Conservation (phyloP, 345 rosid species). For the Acer saccharum region DNA sequence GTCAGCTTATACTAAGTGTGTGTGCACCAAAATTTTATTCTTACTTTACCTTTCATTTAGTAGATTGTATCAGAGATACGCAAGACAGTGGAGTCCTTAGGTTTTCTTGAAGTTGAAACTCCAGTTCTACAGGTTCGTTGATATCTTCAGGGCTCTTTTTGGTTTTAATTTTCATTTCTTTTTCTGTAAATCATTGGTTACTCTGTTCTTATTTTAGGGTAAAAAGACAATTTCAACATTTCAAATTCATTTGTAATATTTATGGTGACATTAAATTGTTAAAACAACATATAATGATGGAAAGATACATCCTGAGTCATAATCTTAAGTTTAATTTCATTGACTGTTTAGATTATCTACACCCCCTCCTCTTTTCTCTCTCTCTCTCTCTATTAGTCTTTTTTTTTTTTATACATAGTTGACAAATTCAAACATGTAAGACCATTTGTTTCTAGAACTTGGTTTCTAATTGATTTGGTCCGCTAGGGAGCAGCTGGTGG, state of each 20-base stretch:
- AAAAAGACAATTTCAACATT: not conserved
- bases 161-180: constrained; percentile 15
- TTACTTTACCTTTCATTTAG: constrained; percentile 21
- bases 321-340: not conserved
- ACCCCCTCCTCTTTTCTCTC: not conserved
- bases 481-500: constrained; percentile 99
- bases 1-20: not conserved
- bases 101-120: constrained; percentile 93
- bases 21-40: constrained; percentile 3
- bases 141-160: constrained; percentile 21
- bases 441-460: constrained; percentile 20
- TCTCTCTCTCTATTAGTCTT: not conserved
- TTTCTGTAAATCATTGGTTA: not conserved
- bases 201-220: not conserved
- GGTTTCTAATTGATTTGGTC: constrained; percentile 45
- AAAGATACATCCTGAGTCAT: not conserved
- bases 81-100: constrained; percentile 74
- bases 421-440: not conserved
- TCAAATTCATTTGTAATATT: not conserved
- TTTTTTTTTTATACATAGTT: not conserved
- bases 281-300: not conserved
- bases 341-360: not conserved
- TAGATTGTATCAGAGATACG: constrained; percentile 88
- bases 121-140: constrained; percentile 91
- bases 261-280: not conserved